Conservation (phyloP, 1,284 basidiomycete species). For the Coniferiporia weirii region DNA sequence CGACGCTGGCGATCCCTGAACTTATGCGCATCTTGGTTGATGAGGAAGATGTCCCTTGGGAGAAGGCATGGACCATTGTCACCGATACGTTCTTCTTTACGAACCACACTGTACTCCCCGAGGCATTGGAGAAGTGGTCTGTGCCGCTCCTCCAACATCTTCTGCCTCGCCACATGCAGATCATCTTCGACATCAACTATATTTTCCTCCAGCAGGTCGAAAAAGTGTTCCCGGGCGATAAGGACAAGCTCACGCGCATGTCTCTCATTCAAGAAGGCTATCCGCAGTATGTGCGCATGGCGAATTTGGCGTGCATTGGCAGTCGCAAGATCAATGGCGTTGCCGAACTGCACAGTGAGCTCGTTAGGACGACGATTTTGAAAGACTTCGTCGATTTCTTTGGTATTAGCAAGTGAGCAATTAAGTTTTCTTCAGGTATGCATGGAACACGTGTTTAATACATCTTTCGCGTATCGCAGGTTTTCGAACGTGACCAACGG, state of each 20-base stretch:
- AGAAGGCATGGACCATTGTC: slow-evolving; percentile 79
- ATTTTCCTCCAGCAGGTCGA: slow-evolving; percentile 74
- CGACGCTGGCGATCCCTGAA: slow-evolving; percentile 90
- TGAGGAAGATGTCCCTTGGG: slow-evolving; percentile 85
- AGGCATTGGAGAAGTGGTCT: slow-evolving; percentile 65
- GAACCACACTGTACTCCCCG: slow-evolving; percentile 82
- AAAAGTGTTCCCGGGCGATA: slow-evolving; percentile 82
- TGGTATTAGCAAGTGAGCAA: slow-evolving; percentile 65
- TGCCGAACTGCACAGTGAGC: slow-evolving; percentile 81
- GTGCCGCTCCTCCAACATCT: slow-evolving; percentile 78
- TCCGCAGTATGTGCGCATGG: slow-evolving; percentile 87
- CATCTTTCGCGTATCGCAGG: slow-evolving; percentile 29
- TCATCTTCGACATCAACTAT: slow-evolving; percentile 81
- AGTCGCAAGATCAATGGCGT: slow-evolving; percentile 91
- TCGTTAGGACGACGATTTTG: slow-evolving; percentile 75
- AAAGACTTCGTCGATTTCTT: slow-evolving; percentile 90
- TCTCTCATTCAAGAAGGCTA: slow-evolving; percentile 86
- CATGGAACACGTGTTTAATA: neutral
- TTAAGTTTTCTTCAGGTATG: slow-evolving; percentile 1
- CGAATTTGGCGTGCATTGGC: slow-evolving; percentile 76
- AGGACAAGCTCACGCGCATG: slow-evolving; percentile 77
- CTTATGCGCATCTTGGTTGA: slow-evolving; percentile 86
- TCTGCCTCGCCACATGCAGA: slow-evolving; percentile 82
- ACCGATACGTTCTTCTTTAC: slow-evolving; percentile 92
- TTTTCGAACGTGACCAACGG: slow-evolving; percentile 85